Conservation (phyloP, 495 filamentous ascomycete genomes). For the Coniosporium apollinis region DNA sequence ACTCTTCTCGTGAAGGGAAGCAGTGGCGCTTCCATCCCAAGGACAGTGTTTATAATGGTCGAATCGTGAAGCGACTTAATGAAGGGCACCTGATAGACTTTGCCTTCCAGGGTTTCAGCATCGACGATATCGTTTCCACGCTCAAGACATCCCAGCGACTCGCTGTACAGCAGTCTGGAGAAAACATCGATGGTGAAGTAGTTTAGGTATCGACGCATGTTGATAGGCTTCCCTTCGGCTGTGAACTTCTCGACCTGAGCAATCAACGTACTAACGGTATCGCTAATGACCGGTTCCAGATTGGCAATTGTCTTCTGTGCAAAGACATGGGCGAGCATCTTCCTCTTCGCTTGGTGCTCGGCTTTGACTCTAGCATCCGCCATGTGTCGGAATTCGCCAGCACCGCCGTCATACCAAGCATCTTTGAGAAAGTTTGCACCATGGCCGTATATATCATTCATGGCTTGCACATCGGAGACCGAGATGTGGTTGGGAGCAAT, state of each 20-base stretch:
- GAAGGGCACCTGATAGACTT: constrained; percentile 5
- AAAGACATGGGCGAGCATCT: neutral
- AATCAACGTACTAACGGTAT: constrained; percentile 1
- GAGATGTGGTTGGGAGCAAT: constrained; percentile 22
- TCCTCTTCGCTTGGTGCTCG: neutral
- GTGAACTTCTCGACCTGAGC: constrained; percentile 5
- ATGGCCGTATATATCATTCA: constrained; percentile 21
- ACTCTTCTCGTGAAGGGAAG: neutral
- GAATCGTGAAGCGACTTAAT: constrained; percentile 8
- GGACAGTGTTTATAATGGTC: constrained; percentile 8
- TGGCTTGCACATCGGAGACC: constrained; percentile 14
- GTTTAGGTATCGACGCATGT: constrained; percentile 10
- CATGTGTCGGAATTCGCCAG: neutral
- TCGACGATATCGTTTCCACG: constrained; percentile 10
- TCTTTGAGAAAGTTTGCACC: constrained; percentile 5
- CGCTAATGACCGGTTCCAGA: neutral
- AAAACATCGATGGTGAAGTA: constrained; percentile 11
- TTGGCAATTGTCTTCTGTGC: neutral
- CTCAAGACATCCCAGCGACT: constrained; percentile 7
- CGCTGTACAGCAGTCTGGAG: constrained; percentile 5
- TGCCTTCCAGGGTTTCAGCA: constrained; percentile 6
- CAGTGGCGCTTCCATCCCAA: constrained; percentile 5
- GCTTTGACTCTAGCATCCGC: neutral
- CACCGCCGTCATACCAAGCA: constrained; percentile 6
- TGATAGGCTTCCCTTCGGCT: constrained; percentile 4